Evolutionary conservation across 441 rosid genomes (phyloP).

Genomic region (Bocquillonia castaneifolia): DNA sequence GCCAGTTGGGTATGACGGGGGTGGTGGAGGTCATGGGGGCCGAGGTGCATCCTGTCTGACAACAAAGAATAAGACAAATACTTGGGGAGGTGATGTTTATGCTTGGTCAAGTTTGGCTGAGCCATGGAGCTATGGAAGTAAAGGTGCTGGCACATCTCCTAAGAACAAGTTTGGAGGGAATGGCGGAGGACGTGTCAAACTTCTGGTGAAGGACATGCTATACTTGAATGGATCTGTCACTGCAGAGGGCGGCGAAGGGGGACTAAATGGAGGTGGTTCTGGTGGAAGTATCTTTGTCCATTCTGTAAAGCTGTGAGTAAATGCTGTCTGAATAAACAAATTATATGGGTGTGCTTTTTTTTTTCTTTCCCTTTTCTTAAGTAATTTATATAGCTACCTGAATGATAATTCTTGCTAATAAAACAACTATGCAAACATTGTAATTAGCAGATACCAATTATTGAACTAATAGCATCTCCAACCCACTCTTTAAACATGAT

Average conservation of each 20-base stretch:
- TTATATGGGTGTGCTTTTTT: slow-evolving; percentile 14
- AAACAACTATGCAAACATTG: slow-evolving; percentile 11
- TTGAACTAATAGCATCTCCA: too few species aligned
- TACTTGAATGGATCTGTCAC: slow-evolving; percentile 72
- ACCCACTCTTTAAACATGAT: too few species aligned
- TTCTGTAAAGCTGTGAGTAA: slow-evolving; percentile 78
- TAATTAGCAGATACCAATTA: too few species aligned
- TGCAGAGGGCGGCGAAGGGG: slow-evolving; percentile 87
- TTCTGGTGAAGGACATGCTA: slow-evolving; percentile 53
- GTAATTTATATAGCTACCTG: not conserved
- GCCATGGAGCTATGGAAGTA: slow-evolving; percentile 97
- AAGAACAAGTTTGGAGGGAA: slow-evolving; percentile 55
- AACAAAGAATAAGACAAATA: slow-evolving; percentile 47
- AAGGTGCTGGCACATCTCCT: slow-evolving; percentile 63
- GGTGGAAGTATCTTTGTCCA: slow-evolving; percentile 82
- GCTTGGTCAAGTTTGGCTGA: slow-evolving; percentile 80
- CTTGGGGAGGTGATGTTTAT: slow-evolving; percentile 99
- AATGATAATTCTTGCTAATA: not conserved
- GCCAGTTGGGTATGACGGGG: slow-evolving; percentile 72
- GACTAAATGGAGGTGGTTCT: slow-evolving; percentile 79
- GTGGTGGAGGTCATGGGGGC: slow-evolving; percentile 99
- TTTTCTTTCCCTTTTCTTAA: not conserved
- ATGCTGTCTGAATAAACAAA: slow-evolving; percentile 11
- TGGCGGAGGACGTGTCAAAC: slow-evolving; percentile 89
- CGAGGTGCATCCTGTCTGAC: slow-evolving; percentile 90